Percentiles rank a stretch among this genome's conserved stretches.
phyloP scores from a whole-genome alignment of 345 rosid genomes.

The Populus ilicifolia region DNA sequence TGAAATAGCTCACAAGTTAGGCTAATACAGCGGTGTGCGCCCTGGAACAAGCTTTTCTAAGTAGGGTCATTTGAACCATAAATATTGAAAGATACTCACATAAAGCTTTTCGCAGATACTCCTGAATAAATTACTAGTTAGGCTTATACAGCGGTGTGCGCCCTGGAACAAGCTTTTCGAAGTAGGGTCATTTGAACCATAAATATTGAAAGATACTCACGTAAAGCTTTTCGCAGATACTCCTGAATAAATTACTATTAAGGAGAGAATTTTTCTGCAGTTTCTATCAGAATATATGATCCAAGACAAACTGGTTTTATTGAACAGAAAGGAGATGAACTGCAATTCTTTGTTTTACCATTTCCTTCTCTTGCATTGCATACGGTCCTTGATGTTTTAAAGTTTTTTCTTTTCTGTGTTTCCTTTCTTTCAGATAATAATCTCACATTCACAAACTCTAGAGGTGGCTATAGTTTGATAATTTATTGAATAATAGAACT shows the following conservation, averaged over 20 bases:
- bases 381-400: neutral
- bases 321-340: slow-evolving; percentile 71
- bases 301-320: slow-evolving; percentile 80
- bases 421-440: no score
- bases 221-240: no score
- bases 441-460: neutral
- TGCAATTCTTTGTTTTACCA: neutral
- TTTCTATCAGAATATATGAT: slow-evolving; percentile 82
- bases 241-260: neutral
- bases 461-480: neutral
- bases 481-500: neutral
- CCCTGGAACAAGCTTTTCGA: no score
- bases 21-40: no score
- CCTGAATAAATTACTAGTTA: neutral
- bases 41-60: no score
- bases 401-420: neutral
- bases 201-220: neutral
- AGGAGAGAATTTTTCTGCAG: slow-evolving; percentile 37
- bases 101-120: no score
- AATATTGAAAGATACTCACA: neutral
- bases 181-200: no score
- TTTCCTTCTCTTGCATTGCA: neutral
- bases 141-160: no score
- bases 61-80: no score
- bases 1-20: no score